Conservation (phyloP, 2,329 filamentous ascomycete species). For the Annulohypoxylon truncatum region DNA sequence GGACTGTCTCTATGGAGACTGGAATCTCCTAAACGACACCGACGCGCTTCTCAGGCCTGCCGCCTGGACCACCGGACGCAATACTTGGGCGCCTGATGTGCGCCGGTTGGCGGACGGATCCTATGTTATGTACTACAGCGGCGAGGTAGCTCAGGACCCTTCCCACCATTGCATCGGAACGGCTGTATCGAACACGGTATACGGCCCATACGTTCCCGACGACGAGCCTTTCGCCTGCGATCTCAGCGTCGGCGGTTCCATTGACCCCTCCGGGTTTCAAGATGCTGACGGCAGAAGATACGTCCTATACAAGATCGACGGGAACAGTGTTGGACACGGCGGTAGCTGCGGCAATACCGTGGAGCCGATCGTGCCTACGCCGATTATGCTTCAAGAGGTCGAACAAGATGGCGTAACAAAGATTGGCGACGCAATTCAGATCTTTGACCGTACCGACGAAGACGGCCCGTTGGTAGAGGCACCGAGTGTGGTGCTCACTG, state of each 20-base stretch:
- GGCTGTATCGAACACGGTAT: conserved; percentile 59
- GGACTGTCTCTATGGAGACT: conserved; percentile 59
- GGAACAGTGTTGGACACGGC: conserved; percentile 63
- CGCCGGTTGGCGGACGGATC: conserved; percentile 59
- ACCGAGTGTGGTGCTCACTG: conserved; percentile 62
- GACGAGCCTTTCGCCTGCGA: conserved; percentile 64
- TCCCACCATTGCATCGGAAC: conserved; percentile 68
- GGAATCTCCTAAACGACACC: conserved; percentile 59
- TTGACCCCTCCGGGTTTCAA: conserved; percentile 70
- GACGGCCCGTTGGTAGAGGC: conserved; percentile 72
- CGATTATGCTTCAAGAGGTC: conserved; percentile 68
- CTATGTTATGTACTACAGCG: conserved; percentile 72
- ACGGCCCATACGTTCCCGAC: conserved; percentile 65
- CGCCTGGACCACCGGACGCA: conserved; percentile 64
- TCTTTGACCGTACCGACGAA: conserved; percentile 57
- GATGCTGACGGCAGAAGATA: conserved; percentile 67
- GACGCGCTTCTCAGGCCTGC: conserved; percentile 66
- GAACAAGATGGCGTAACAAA: conserved; percentile 62
- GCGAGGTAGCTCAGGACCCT: conserved; percentile 54
- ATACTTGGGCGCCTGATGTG: conserved; percentile 73
- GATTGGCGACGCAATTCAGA: conserved; percentile 60
- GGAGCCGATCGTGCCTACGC: conserved; percentile 58
- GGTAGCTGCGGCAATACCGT: conserved; percentile 60
- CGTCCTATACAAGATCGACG: conserved; percentile 74
- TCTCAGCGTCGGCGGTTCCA: conserved; percentile 66